phyloP scores from a whole-genome alignment of 441 rosid species.

The Dalechampia spathulata region DNA sequence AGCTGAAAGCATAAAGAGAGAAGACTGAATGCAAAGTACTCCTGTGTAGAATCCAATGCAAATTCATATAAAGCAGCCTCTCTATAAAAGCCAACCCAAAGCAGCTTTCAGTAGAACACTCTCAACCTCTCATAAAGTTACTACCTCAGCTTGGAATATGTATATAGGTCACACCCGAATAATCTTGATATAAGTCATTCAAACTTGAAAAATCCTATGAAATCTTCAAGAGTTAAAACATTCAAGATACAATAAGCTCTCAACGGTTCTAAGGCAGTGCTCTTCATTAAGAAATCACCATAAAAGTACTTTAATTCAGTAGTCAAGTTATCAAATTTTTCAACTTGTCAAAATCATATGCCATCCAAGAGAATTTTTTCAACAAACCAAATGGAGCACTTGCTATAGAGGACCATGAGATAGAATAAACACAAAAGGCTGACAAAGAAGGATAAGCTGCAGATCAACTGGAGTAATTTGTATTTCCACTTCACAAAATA shows the following conservation, averaged over 20 bases:
- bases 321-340: too few relatives aligned
- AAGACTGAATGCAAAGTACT: constrained; percentile 3
- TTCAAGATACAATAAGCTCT: too few relatives aligned
- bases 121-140: not conserved
- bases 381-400: not conserved
- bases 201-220: too few relatives aligned
- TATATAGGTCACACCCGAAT: not conserved
- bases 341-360: not conserved
- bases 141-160: not conserved
- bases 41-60: constrained; percentile 5
- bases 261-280: too few relatives aligned
- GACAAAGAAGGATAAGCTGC: constrained; percentile 19
- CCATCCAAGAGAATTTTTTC: not conserved
- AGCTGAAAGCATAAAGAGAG: constrained; percentile 11
- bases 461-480: constrained; percentile 28
- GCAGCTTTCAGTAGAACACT: not conserved
- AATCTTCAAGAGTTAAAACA: too few relatives aligned
- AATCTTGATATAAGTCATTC: not conserved
- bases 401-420: too few relatives aligned
- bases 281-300: too few relatives aligned
- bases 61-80: not conserved
- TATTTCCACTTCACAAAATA: constrained; percentile 27
- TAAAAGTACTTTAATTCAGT: too few relatives aligned
- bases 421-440: constrained; percentile 6
- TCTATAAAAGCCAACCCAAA: constrained; percentile 6